Evolutionary conservation across 169 alveolate genomes (phyloP), one percentile per base, ranked within the genome.

Genomic region (Cryptosporidium andersoni): DNA sequence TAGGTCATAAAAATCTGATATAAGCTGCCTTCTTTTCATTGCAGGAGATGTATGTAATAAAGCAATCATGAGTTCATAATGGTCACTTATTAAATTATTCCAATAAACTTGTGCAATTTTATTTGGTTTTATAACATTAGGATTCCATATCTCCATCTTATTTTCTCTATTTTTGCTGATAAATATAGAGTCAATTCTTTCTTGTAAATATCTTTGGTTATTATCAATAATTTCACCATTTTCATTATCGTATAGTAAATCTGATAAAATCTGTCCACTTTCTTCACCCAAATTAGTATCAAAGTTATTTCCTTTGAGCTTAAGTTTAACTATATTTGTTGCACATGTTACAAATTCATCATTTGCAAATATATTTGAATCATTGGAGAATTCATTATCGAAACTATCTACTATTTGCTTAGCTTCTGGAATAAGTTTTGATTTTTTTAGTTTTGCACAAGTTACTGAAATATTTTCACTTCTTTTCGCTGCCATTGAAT

Each of bases 21-120:
- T 47, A 14, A 74, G 62, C 25, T 9, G 36, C 8, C 42, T 74
- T 36, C 85, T 74, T 40, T 60, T 56, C 25, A 74, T 25, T 11
- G 67, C 43, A 12, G 85, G 85, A 5, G 85, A 55, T 5, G 85
- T 58, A 49, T 74, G 85, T 36, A 74, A 63, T 25, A 74, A 42
- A 12, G 85, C 67, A 40, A 74, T 74, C 8, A 74, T 39, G 25
- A 74, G 37, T 40, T 74, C 85, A 25, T 74, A 74, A n/a, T 74
- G 45, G 7, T 53, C 16, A 2, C 74, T 60, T 14, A 58, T 68
- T 25, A 74, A 49, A 48, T 55, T 25, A 43, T 68, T 62, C 85
- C 85, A 74, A 60, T 74, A 74, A n/a, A 58, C 67, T n/a, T 74
- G 64, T 14, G 74, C 45, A 12, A 74, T 9, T 8, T 74, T 64